Base-by-base conservation (phyloP, 2,329 filamentous ascomycete genomes). In the Pseudogymnoascus sp. region DNA sequence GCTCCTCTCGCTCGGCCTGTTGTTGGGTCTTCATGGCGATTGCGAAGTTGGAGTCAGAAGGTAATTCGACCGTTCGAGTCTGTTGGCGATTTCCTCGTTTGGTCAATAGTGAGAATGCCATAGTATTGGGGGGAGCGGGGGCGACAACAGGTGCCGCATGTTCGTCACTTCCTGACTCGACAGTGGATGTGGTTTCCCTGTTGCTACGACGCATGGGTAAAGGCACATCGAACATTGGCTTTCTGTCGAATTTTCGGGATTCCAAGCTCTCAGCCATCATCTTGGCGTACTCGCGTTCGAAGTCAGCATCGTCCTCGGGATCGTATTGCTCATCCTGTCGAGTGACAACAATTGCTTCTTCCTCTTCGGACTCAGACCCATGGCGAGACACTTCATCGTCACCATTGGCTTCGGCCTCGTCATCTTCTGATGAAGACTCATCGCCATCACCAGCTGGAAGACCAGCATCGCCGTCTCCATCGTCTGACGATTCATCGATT, bases 221-320 rank as follows among this genome's bases (percentile, higher is more conserved):
- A 1, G 96, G 92, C n/a, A 97, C 91, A 73, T 99, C 96, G 71
- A 99, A 97, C 60, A 95, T 83, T 28, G 90, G 87, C 76, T 96
- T 97, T 65, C 95, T 90, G 72, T 99, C 95, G 69, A 96, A 96
- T 71, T 96, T 97, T 69, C 95, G 87, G 4, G 93, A 96, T 69
- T 99, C 95, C 70, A 96, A 79, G 77, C 93, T 97, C 75, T 99
- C 95, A 60, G 93, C 85, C 93, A 99, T 97, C 85, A 99, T 90
- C 76, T 96, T 97, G 38, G 95, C 93, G 74, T 96, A 95, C 76
- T 97, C 95, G 69, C 93, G 90, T 72, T 99, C 96, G 73, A 99
- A 99, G 43, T 99, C 95, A 5, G 93, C 95, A 71, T 99, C 95
- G 41, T 89, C 91, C 76, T 97, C 93, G 0, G 93, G 93, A 68